Percentiles rank a stretch among this genome's conserved stretches.
Evolutionary conservation across 371 early-diverging fungal species (phyloP).

Genomic region (Blakeslea trispora): DNA sequence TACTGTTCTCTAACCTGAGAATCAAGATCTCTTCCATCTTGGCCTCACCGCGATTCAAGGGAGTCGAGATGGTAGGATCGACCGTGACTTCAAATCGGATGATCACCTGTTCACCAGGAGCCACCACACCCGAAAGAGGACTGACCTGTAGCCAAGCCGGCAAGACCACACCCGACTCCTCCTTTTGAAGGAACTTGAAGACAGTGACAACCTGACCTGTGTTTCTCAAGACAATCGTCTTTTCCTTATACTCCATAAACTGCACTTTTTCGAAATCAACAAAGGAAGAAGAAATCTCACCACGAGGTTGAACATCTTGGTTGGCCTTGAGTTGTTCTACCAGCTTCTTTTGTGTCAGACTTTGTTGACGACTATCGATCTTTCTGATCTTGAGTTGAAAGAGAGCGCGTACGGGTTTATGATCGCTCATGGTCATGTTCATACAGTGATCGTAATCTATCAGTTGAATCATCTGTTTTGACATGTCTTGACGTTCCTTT

Average conservation of each 20-base stretch:
- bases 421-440: constrained; percentile 81
- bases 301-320: constrained; percentile 83
- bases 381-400: constrained; percentile 58
- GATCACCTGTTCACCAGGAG: constrained; percentile 68
- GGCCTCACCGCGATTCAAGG: constrained; percentile 68
- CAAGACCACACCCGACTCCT: constrained; percentile 48
- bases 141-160: constrained; percentile 73
- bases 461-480: constrained; percentile 36
- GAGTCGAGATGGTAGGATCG: constrained; percentile 59
- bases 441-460: constrained; percentile 60
- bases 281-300: constrained; percentile 59
- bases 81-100: constrained; percentile 74
- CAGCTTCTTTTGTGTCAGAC: constrained; percentile 57
- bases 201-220: constrained; percentile 75
- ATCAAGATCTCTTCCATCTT: constrained; percentile 78
- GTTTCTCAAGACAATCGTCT: constrained; percentile 67
- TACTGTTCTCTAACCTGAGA: constrained; percentile 78
- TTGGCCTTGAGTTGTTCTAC: constrained; percentile 74
- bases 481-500: constrained; percentile 34
- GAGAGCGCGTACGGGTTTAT: constrained; percentile 87
- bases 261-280: constrained; percentile 81
- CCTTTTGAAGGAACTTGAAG: constrained; percentile 71
- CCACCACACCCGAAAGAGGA: constrained; percentile 65
- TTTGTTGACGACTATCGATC: constrained; percentile 59
- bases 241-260: constrained; percentile 63